A percentile compares a stretch with the other conserved stretches of the same genome.
Conservation (phyloP, 2,329 filamentous ascomycete genomes). For the Didymella exigua region DNA sequence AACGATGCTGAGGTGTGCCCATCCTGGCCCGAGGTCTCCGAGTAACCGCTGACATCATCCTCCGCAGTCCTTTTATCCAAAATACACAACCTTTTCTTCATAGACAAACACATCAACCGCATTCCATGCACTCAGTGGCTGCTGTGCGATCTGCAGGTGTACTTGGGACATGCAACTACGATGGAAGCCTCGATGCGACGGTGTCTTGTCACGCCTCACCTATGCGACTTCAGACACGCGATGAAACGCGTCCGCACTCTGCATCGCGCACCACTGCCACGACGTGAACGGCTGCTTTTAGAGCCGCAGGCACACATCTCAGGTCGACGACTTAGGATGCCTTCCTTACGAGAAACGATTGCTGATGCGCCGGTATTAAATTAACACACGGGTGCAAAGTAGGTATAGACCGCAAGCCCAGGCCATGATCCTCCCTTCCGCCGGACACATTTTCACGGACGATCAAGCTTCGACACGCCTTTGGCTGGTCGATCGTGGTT, state of each 20-base stretch:
- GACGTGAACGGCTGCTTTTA: neutral
- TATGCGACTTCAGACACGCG: slow-evolving; percentile 2
- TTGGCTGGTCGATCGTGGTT: slow-evolving; percentile 3
- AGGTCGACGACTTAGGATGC: neutral
- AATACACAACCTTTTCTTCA: too few relatives aligned
- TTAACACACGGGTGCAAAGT: too few relatives aligned
- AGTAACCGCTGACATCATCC: neutral
- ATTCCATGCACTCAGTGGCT: neutral
- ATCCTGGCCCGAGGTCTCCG: too few relatives aligned
- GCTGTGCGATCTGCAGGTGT: neutral
- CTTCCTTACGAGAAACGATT: neutral
- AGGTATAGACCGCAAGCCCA: too few relatives aligned
- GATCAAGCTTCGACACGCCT: neutral
- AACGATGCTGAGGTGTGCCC: neutral
- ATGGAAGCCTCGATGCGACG: neutral
- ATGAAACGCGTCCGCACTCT: slow-evolving; percentile 3
- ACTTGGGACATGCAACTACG: neutral
- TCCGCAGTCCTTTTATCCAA: neutral
- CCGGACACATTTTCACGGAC: too few relatives aligned
- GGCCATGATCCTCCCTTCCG: too few relatives aligned
- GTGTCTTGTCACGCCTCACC: neutral
- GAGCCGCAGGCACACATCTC: neutral
- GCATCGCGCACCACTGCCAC: slow-evolving; percentile 1
- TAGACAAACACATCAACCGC: neutral
- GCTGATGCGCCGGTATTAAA: neutral